Evolutionary conservation across 1,284 basidiomycete genomes (phyloP).

Genomic region (Pseudozyma sp.): DNA sequence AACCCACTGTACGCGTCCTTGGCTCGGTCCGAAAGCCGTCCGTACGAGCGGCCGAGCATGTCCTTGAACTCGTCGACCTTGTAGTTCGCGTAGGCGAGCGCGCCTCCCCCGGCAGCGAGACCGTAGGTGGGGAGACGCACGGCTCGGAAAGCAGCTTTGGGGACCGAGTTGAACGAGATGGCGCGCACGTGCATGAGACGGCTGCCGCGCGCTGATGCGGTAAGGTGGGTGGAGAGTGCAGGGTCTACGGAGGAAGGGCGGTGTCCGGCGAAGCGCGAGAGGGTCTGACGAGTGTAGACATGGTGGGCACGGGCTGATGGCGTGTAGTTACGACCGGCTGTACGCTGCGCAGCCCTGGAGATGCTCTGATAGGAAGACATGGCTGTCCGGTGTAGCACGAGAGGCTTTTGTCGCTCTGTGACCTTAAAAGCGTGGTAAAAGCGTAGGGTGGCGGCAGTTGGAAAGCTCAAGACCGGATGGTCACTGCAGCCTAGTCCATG

Average conservation of each 20-base stretch:
- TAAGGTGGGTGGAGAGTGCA: slow-evolving; percentile 7
- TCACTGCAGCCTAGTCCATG: slow-evolving; percentile 14
- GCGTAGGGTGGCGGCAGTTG: background rate
- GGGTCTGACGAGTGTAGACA: slow-evolving; percentile 12
- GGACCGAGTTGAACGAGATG: slow-evolving; percentile 64
- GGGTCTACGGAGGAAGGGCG: slow-evolving; percentile 23
- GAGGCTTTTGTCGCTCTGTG: background rate
- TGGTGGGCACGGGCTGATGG: background rate
- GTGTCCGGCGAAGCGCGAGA: slow-evolving; percentile 19
- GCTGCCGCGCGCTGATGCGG: slow-evolving; percentile 31
- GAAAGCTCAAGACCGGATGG: slow-evolving; percentile 13
- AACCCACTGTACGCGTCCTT: slow-evolving; percentile 49
- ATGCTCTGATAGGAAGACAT: slow-evolving; percentile 31
- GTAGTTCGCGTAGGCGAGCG: slow-evolving; percentile 65
- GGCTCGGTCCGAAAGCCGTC: slow-evolving; percentile 37
- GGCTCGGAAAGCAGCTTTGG: slow-evolving; percentile 57
- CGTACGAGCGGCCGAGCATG: slow-evolving; percentile 41
- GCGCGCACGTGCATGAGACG: slow-evolving; percentile 62
- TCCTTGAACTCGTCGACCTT: slow-evolving; percentile 64
- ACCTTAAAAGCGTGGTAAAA: background rate
- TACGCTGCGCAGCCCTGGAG: slow-evolving; percentile 16
- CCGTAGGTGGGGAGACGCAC: slow-evolving; percentile 62
- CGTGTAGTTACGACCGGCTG: background rate
- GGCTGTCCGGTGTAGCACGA: background rate
- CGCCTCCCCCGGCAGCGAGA: slow-evolving; percentile 59